Conservation (phyloP, 345 rosid species). For the Bretschneidera sinensis region DNA sequence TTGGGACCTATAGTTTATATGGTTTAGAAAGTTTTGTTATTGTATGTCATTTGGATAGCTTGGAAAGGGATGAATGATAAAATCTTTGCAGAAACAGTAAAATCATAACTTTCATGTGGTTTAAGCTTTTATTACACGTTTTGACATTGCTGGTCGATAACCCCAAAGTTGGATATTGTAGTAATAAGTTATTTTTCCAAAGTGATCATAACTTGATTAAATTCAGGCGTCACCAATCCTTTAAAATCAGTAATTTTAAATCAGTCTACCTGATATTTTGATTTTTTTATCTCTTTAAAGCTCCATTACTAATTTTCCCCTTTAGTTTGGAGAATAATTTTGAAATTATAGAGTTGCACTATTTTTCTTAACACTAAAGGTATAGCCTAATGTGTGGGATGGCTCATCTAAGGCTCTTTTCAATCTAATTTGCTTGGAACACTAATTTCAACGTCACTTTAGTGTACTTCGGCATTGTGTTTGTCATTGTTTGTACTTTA, state of each 20-base stretch:
- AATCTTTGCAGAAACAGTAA: too few species aligned
- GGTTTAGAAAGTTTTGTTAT: too few species aligned
- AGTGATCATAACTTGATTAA: too few species aligned
- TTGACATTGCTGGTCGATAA: too few species aligned
- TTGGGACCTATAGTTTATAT: too few species aligned
- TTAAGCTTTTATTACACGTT: too few species aligned
- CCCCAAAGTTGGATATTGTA: too few species aligned
- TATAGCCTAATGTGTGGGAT: background rate
- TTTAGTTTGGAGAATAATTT: background rate
- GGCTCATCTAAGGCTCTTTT: background rate
- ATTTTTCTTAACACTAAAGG: background rate
- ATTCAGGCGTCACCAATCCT: too few species aligned
- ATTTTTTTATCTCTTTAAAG: background rate
- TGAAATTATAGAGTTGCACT: background rate
- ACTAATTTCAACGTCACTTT: background rate
- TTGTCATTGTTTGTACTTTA: background rate
- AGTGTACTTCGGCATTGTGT: background rate
- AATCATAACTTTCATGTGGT: too few species aligned
- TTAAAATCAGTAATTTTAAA: background rate
- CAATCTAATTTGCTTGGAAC: background rate
- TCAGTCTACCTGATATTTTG: background rate
- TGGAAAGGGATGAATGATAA: too few species aligned
- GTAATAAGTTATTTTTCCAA: too few species aligned
- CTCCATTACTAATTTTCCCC: background rate
- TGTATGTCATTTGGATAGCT: too few species aligned